Evolutionary conservation across 495 filamentous ascomycete genomes (phyloP), one percentile per base, ranked within the genome.

Genomic region (Parathielavia hyrcaniae): DNA sequence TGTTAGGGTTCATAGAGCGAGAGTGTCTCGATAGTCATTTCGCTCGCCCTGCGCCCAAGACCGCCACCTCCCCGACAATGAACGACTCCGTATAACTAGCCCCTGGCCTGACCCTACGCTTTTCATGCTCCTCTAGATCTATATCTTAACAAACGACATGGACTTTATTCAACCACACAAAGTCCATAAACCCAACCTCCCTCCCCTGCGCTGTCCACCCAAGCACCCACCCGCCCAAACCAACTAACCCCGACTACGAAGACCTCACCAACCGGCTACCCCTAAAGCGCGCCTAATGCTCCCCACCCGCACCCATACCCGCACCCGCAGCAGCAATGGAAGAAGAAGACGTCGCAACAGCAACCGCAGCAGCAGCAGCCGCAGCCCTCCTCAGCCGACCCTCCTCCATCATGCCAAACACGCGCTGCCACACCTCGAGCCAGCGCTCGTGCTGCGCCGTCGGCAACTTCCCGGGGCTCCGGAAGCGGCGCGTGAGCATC

Each of bases 401-500:
- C 54, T 71, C 67, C 63, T 61, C 53, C 1, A 61, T 73, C 52
- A 73, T 64, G 0, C 62, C 58, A 56, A 82, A 81, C 1, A 83
- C 72, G 19, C 68, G 70, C 53, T 80, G 77, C 79, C 79, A 91
- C 23, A 90, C 73, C 44, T 87, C 86, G 49, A 95, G 71, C 88
- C 90, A 93, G 63, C 72, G 72, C 67, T 85, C 81, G 57, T 85
- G 81, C 63, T 88, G 83, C 44, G 81, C 77, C 36, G 82, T 81
- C 2, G 81, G 82, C 19, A 91, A 66, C 50, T 81, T 84, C n/a
- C 89, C 87, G 0, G 90, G 89, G 55, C 72, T 79, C 59, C 82
- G 84, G 75, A 92, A 89, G 23, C 81, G 78, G 16, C 81, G 72
- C 5, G 82, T 79, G n/a, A 90, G 75, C 32, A 92, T 79, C 53